These are phyloP conservation scores for Echites panduratus DNA, from an alignment of 257 asterid genomes.

Conservation along the genomic window DNA sequence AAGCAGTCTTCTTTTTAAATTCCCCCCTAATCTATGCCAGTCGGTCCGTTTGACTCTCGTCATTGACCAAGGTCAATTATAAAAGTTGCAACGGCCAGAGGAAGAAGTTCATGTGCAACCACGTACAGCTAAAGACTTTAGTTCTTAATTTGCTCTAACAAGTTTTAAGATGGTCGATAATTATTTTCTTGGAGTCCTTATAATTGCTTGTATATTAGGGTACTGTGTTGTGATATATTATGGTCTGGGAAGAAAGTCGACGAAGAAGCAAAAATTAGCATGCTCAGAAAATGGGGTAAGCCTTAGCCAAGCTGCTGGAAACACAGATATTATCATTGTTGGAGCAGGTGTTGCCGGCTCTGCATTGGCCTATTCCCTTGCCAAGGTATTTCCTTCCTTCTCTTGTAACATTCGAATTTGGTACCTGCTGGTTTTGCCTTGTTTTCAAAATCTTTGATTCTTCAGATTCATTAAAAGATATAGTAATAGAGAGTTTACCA, in stretches of 20 bases:
- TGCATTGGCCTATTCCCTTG: constrained; percentile 52
- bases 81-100: neutral
- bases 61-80: neutral
- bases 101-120: too few species aligned
- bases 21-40: neutral
- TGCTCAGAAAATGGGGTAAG: neutral
- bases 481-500: too few species aligned
- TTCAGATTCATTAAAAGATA: too few species aligned
- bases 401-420: neutral
- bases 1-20: neutral
- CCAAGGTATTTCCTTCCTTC: constrained; percentile 31
- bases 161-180: neutral
- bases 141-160: neutral
- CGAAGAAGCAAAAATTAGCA: neutral
- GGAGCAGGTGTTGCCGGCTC: constrained; percentile 42
- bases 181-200: neutral
- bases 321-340: neutral
- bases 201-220: neutral
- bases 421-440: too few species aligned
- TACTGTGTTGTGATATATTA: too few species aligned
- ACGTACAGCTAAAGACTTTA: neutral
- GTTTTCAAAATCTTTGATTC: too few species aligned
- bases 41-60: neutral
- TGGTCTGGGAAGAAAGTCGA: neutral
- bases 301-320: neutral